Base-by-base conservation (phyloP, 2,329 filamentous ascomycete species). In the Colletotrichum sp. region DNA sequence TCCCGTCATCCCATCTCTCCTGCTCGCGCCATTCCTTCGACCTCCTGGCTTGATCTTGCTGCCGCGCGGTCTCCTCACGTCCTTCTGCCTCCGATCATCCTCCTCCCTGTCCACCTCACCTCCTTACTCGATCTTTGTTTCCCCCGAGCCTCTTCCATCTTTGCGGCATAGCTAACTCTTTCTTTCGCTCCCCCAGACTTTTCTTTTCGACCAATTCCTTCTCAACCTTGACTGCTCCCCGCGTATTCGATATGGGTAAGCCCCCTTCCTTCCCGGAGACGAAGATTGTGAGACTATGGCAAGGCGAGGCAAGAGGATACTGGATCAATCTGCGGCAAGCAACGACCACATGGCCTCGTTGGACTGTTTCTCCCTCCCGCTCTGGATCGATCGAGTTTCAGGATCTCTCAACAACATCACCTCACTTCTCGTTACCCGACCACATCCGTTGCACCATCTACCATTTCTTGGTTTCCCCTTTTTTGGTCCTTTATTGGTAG, bases 161-260 rank as follows among this genome's bases (percentile, higher is more conserved):
- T 59, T n/a, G 21, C 64, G 48, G 71, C 60, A 24, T 67, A 61
- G 72, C 83, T 84, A 78, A 85, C 79, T 61, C 72, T 71, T 73
- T 66, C 74, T 64, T 64, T 18, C 60, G 26, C 77, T 69, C 67
- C 69, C 68, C 60, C 72, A 83, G 80, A 81, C 68, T 67, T 78
- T 81, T 82, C 77, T 74, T 79, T 52, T 68, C 61, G 64, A 78
- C 36, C 67, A 72, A 68, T 69, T 74, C 66, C 67, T 74, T 72
- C 67, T 83, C 80, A 72, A 77, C 78, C 74, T 78, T 74, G 78
- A 81, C 79, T 79, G 77, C 75, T 77, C 73, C 81, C 80, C 77
- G 80, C 80, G 78, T 81, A 81, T 82, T 84, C 83, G 82, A 81
- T 84, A 88, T 88, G 86, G 86, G 86, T 88, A 88, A 88, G 86